Evolutionary conservation across 2,329 filamentous ascomycete species (phyloP), one percentile per base, ranked within the genome.

Genomic region (Verticillium klebahnii): DNA sequence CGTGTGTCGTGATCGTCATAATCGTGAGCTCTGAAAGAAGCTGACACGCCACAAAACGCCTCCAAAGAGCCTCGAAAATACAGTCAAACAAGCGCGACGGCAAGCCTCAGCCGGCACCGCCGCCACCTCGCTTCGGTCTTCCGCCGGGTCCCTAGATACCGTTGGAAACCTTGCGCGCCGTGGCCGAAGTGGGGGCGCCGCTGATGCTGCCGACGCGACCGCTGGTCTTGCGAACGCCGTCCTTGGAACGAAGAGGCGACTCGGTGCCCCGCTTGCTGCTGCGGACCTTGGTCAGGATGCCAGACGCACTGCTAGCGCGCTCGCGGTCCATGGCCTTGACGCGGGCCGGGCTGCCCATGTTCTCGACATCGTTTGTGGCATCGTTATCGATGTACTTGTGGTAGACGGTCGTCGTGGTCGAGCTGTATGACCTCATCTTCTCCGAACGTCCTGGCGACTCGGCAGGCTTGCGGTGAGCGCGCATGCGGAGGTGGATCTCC

Each of bases 401-500:
- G 69, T 87, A 88, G 62, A 86, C 87, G 2, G 89, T 88, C 0
- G 89, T 90, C 14, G 90, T 88, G 3, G 88, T 91, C 74, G 92
- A 90, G 74, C 90, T 93, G 61, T 90, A 84, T 0, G 92, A 90
- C 57, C 91, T 83, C 60, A 81, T 77, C 77, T 87, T 89, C 62
- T 87, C 85, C 58, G 73, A 82, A 69, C 80, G 82, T 62, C 78
- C 84, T 37, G 83, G 90, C 60, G 84, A 89, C 66, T 84, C 85
- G 23, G 84, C 89, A 14, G 25, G 19, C 77, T 88, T 91, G 68
- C 83, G 89, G 69, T 81, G 86, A 62, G 86, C 85, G 66, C 85
- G 85, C 82, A 92, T 87, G 58, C 92, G 89, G 56, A 96, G 77
- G 70, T 93, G 89, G 69, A 86, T 85, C 72, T 97, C 92, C 70